phyloP scores from a whole-genome alignment of 2,329 filamentous ascomycete genomes.

The Cercospora sp. region DNA sequence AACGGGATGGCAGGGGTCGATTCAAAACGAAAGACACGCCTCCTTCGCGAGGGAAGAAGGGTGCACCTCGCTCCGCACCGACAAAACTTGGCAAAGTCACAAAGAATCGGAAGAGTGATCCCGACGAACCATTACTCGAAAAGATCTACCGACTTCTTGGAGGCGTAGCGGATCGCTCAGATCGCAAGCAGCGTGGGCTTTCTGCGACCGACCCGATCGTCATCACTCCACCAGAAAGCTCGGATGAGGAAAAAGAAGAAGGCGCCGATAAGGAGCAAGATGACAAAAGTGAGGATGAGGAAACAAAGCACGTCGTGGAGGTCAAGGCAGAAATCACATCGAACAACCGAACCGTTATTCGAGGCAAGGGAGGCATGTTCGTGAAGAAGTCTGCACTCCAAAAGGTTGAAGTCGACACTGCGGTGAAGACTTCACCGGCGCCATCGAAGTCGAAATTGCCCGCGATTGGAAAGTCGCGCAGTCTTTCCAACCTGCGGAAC shows the following conservation, averaged over 20 bases:
- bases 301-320: background rate
- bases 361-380: constrained; percentile 22
- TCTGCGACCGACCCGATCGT: constrained; percentile 15
- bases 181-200: constrained; percentile 19
- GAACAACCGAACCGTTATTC: constrained; percentile 20
- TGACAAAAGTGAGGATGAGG: background rate
- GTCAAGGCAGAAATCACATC: constrained; percentile 18
- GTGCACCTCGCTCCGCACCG: constrained; percentile 2
- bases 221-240: constrained; percentile 17
- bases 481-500: constrained; percentile 31
- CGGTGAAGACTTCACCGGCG: background rate
- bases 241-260: background rate
- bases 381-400: constrained; percentile 11
- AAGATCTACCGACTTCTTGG: constrained; percentile 20
- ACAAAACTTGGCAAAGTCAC: background rate
- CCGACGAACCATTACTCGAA: constrained; percentile 17
- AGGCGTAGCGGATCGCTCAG: constrained; percentile 21
- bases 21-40: constrained; percentile 8
- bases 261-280: background rate
- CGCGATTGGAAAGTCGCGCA: constrained; percentile 32
- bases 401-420: constrained; percentile 4
- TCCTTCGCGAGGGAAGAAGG: background rate
- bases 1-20: constrained; percentile 11
- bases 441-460: constrained; percentile 24
- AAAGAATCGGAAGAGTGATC: constrained; percentile 3